A percentile compares a stretch with the other conserved stretches of the same genome.
Conservation (phyloP, 1,139 yeast species). For the Zygosaccharomyces sapae region DNA sequence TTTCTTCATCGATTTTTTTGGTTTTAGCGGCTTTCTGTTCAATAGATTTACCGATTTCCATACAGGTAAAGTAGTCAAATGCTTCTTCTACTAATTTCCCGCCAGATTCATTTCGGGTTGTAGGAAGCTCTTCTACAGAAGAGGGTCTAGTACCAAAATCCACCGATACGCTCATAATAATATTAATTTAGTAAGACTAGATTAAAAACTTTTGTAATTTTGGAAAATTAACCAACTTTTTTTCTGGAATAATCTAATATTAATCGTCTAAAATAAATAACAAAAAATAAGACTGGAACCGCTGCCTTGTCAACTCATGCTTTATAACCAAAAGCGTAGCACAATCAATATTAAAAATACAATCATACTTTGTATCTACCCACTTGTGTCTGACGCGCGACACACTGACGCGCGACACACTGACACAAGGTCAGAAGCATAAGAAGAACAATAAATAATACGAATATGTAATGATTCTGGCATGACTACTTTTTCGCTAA, state of each 20-base stretch:
- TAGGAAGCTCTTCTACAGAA: not conserved
- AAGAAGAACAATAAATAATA: not conserved
- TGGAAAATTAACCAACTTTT: not conserved
- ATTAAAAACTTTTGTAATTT: too few relatives aligned
- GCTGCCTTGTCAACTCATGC: too few relatives aligned
- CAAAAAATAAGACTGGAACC: too few relatives aligned
- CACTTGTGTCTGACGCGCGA: not conserved
- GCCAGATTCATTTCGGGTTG: not conserved
- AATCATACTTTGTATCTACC: not conserved
- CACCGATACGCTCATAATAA: not conserved
- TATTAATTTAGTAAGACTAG: not conserved
- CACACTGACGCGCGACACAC: conserved; percentile 3
- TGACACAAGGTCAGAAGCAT: not conserved
- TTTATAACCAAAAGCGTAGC: too few relatives aligned
- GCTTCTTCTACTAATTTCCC: not conserved
- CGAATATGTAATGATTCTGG: too few relatives aligned
- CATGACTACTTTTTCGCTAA: too few relatives aligned
- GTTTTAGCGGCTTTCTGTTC: not conserved
- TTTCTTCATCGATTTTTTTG: not conserved
- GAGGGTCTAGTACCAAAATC: not conserved
- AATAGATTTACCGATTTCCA: not conserved
- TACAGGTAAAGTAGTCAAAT: not conserved
- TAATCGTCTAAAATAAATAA: too few relatives aligned
- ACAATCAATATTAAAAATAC: not conserved
- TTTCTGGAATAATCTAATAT: too few relatives aligned